Conservation (phyloP, 2,329 filamentous ascomycete genomes). For the Penicillium oxalicum region DNA sequence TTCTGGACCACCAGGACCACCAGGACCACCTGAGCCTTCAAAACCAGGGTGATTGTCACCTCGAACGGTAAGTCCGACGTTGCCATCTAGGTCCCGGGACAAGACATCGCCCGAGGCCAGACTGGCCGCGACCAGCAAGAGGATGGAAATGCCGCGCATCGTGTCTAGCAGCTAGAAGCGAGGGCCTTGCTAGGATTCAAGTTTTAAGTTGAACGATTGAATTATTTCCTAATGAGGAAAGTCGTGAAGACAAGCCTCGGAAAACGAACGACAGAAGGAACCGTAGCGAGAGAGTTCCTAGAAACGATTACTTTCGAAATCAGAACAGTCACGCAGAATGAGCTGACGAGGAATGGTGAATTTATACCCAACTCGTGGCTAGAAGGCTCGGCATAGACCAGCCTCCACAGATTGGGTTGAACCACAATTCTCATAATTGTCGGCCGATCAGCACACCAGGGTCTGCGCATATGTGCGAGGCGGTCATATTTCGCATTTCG, state of each 20-base stretch:
- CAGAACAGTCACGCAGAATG: neutral
- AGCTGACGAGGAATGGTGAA: neutral
- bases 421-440: neutral
- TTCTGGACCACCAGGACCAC: constrained; percentile 3
- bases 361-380: constrained; percentile 9
- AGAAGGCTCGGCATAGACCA: neutral
- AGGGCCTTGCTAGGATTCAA: constrained; percentile 5
- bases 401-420: neutral
- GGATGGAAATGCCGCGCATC: constrained; percentile 16
- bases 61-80: constrained; percentile 10
- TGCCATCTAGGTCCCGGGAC: constrained; percentile 10
- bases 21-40: constrained; percentile 1
- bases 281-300: constrained; percentile 45
- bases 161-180: constrained; percentile 12
- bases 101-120: constrained; percentile 15
- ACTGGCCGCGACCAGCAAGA: constrained; percentile 16
- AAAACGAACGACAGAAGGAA: constrained; percentile 32
- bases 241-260: neutral
- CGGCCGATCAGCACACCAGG: neutral
- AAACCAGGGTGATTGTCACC: neutral
- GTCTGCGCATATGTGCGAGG: neutral
- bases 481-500: too few species aligned
- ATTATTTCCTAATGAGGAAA: neutral
- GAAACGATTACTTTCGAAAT: constrained; percentile 6
- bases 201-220: neutral